Evolutionary conservation across 257 asterid genomes (phyloP), one percentile per base, ranked within the genome.

Genomic region (Vinca minor): DNA sequence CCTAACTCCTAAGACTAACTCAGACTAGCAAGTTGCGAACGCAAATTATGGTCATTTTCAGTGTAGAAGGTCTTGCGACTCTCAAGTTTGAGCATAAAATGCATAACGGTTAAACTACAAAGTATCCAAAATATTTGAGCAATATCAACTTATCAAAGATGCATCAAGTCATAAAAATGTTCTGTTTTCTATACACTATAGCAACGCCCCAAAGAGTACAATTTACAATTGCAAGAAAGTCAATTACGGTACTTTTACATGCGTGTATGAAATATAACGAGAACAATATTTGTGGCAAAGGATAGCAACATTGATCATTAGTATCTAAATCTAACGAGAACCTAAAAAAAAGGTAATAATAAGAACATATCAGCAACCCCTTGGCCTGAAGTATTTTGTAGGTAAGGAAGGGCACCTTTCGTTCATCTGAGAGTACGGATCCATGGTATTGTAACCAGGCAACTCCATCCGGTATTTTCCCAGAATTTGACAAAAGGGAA

Each of bases 321-420:
- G 35, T 17, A 31, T 7, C 59, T 55, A 26, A 10, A 50, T 32
- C 26, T 54, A 12, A 18, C 14, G 9, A 17, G 8, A 38, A 15
- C 12, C 42, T 42, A 7, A n/a, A n/a, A n/a, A 29, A 20, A 41
- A 28, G 66, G 28, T 57, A 4, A 6, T n/a, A n/a, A n/a, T 32
- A 9, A 26, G 49, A 42, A 56, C 35, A 20, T 50, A 69, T 89
- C 85, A 91, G 86, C 97, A 91, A 76, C 82, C 83, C 21, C 50
- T n/a, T 11, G 94, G 81, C 72, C 97, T 80, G 72, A 31, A 35
- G 67, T 91, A 91, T 29, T 83, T 69, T 5, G 91, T 88, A 17
- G 97, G 95, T 78, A 85, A 66, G 21, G 97, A 79, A 1, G 97
- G 95, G 79, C 97, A 91, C 72, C 64, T 80, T 79, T 91, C 97